Base-by-base conservation (phyloP, 495 filamentous ascomycete species). In the Niebla homalea region DNA sequence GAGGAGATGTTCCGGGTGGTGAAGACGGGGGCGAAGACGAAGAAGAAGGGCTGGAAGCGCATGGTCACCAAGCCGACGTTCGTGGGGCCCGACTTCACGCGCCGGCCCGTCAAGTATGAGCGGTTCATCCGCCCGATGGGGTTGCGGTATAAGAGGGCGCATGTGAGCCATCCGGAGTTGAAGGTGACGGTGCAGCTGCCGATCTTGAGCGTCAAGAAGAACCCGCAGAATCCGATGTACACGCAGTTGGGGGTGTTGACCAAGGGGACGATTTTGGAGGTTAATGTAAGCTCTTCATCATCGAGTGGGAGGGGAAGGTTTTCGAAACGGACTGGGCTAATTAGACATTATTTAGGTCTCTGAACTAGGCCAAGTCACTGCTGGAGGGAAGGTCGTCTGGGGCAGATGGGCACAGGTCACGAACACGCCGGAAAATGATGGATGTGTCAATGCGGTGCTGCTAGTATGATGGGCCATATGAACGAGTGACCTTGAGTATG, bases 1-100 rank as follows among this genome's bases (percentile, higher is more conserved):
- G 89, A 94, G 74, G 93, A 99, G 71, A 90, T 95, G 81, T 97
- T 99, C 73, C 89, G 88, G 72, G 89, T 95, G 37, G 80, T 99
- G 61, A 92, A 90, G 70, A 99, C 93, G 51, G 92, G 19, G 16
- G 68, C 67, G 55, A 71, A 78, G 67, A 68, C 68, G 4, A 61
- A 68, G 46, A 75, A 79, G 67, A 78, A 77, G 72, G 78, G 78
- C 40, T 94, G 87, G 90, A 97, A 98, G 78, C 71, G 93, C 29
- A 87, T 97, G 73, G 87, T 98, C 57, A 98, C 92, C 48, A 89
- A 89, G 67, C 85, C 85, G 14, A 89, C 85, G 4, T 89, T 89
- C 58, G 61, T 94, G 45, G 89, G 89, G 0, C 80, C 77, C 51
- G 89, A 94, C 54, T 98, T 96, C 68, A 97, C 92, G 2, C 72